Evolutionary conservation across 768 basidiomycete genomes (phyloP), one percentile per base, ranked within the genome.

Genomic region (Lyophyllum decastes): DNA sequence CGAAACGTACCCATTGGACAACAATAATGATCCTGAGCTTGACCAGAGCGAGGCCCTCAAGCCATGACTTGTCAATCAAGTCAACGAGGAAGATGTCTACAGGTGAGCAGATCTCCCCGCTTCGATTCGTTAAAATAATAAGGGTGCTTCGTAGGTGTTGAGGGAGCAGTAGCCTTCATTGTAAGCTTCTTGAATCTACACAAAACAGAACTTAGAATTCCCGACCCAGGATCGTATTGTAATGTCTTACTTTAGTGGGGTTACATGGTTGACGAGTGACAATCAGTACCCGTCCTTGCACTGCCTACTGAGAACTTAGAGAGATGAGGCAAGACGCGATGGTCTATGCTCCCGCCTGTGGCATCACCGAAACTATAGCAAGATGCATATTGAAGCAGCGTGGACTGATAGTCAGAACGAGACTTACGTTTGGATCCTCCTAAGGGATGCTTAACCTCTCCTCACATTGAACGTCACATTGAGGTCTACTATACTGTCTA

Each of bases 131-230:
- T n/a, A n/a, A n/a, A n/a, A n/a, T n/a, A n/a, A n/a, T n/a, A 96
- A 86, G 0, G 96, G 95, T 0, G 83, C 76, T 62, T 97, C 94
- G 27, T 73, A 78, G 1, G 75, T 74, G 58, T 81, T 82, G 77
- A 95, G 96, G 0, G 87, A 82, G 52, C 89, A 86, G 72, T 97
- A 99, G 2, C 93, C 86, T 64, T 99, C 96, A 66, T 97, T 97
- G 74, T 97, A 83, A 0, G 87, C 88, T 66, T 94, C 95, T 66
- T 93, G 90, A 25, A 95, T 76, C 91, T 93, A 61, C 21, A 24
- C 33, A 9, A 1, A 50, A 35, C 16, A 12, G 41, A 24, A 1
- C 33, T 47, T 25, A 12, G 43, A 30, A 19, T 17, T 26, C 24
- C 26, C 19, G 59, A 25, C 34, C 49, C 4, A 4, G 16, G 53